These are phyloP conservation scores for Suhomyces sp. DNA, from an alignment of 805 yeast species.

Conservation along the genomic window DNA sequence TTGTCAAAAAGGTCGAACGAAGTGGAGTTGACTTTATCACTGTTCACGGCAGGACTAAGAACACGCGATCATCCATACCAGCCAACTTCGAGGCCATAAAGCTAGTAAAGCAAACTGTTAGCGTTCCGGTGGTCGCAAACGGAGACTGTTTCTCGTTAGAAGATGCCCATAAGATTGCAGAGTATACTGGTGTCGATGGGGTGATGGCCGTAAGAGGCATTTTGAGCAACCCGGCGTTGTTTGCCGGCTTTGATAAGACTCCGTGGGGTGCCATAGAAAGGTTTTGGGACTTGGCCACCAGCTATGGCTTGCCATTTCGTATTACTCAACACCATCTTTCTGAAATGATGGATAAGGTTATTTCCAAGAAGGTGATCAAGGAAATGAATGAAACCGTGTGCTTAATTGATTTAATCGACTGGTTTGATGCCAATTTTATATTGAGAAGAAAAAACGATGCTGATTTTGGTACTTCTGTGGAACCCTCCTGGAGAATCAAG, in stretches of 20 bases:
- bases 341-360: conserved; percentile 71
- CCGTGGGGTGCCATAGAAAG: conserved; percentile 92
- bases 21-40: conserved; percentile 94
- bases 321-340: conserved; percentile 83
- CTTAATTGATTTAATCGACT: conserved; percentile 68
- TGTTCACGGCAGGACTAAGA: conserved; percentile 88
- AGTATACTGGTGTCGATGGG: conserved; percentile 78
- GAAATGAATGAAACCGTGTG: conserved; percentile 61
- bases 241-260: conserved; percentile 66
- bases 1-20: conserved; percentile 70
- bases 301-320: conserved; percentile 82
- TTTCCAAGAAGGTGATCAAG: conserved; percentile 30
- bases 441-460: conserved; percentile 64
- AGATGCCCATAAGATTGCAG: conserved; percentile 63
- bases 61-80: conserved; percentile 80
- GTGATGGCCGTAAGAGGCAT: conserved; percentile 95
- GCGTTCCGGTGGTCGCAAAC: conserved; percentile 88
- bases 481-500: conserved; percentile 26
- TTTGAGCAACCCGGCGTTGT: conserved; percentile 81
- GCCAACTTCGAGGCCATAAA: conserved; percentile 81
- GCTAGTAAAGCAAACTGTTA: conserved; percentile 50
- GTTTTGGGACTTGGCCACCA: conserved; percentile 74
- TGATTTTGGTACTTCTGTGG: conserved; percentile 60
- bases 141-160: conserved; percentile 82
- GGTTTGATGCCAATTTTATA: conserved; percentile 71